Conservation (phyloP, 1,139 yeast species). For the Debaryomyces nepalensis region DNA sequence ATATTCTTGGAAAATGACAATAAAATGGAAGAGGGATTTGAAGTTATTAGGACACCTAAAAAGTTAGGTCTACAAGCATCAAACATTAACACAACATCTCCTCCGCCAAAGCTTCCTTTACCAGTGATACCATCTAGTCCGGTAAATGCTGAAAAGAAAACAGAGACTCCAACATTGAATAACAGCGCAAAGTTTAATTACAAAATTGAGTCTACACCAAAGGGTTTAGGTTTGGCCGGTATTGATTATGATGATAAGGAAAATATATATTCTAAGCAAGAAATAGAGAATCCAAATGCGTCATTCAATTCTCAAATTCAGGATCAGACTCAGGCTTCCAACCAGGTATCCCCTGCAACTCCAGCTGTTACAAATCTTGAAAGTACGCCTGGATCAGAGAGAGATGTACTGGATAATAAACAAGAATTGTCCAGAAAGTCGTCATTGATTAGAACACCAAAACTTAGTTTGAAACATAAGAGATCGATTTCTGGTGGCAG, state of each 20-base stretch:
- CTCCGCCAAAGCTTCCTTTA: conserved; percentile 41
- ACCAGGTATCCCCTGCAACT: conserved; percentile 20
- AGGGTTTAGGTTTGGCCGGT: conserved; percentile 50
- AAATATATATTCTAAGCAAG: background rate
- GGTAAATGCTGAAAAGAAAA: conserved; percentile 13
- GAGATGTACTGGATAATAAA: conserved; percentile 12
- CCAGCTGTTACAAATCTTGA: conserved; percentile 49
- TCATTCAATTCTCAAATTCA: background rate
- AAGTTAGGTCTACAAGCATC: background rate
- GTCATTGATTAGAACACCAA: conserved; percentile 38
- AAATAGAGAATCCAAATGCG: background rate
- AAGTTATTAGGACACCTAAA: conserved; percentile 13
- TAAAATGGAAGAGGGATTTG: conserved; percentile 1
- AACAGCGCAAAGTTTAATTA: conserved; percentile 16
- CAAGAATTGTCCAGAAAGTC: conserved; percentile 28
- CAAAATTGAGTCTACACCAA: conserved; percentile 27
- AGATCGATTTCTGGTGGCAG: conserved; percentile 48
- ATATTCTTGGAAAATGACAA: conserved; percentile 1
- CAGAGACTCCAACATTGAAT: conserved; percentile 19
- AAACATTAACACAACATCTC: conserved; percentile 27
- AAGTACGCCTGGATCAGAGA: conserved; percentile 3
- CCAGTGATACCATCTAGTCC: conserved; percentile 34
- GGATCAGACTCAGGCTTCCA: conserved; percentile 3
- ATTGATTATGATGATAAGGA: conserved; percentile 28
- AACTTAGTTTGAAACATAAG: conserved; percentile 44